Conservation (phyloP, 345 rosid genomes). For the rapeseed (Brassica napus) region DNA sequence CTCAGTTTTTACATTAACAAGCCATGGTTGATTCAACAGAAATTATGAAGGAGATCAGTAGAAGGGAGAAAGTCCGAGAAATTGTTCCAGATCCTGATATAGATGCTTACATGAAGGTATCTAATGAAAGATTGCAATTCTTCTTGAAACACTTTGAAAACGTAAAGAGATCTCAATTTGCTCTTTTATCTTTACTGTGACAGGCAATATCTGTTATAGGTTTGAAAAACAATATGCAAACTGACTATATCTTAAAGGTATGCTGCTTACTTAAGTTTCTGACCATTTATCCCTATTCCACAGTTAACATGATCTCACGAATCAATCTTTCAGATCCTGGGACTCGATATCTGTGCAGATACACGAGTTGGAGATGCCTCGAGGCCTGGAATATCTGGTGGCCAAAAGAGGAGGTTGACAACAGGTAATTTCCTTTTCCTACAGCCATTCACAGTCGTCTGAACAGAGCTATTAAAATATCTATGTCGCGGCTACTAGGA, state of each 20-base stretch:
- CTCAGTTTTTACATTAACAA: neutral
- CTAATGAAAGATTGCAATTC: neutral
- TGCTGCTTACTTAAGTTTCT: neutral
- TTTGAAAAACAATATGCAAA: constrained; percentile 44
- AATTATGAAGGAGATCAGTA: constrained; percentile 56
- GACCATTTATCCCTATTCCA: neutral
- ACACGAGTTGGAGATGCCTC: constrained; percentile 42
- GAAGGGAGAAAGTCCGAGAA: constrained; percentile 55
- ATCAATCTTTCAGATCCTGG: constrained; percentile 44
- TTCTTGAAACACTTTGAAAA: neutral
- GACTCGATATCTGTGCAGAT: constrained; percentile 47
- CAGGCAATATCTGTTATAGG: constrained; percentile 51
- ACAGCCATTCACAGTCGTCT: neutral
- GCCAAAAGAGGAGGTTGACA: constrained; percentile 48
- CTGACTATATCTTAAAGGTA: constrained; percentile 55
- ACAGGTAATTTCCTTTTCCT: constrained; percentile 34
- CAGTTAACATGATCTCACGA: neutral
- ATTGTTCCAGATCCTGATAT: constrained; percentile 60
- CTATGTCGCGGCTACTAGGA: constrained; percentile 41
- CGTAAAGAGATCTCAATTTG: neutral
- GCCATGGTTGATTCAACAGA: constrained; percentile 39
- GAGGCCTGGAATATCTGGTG: constrained; percentile 52
- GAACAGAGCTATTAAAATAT: neutral
- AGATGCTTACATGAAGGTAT: constrained; percentile 72
- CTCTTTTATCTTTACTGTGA: neutral